Evolutionary conservation across 257 asterid genomes (phyloP).

Genomic region (Ligustrum vulgare): DNA sequence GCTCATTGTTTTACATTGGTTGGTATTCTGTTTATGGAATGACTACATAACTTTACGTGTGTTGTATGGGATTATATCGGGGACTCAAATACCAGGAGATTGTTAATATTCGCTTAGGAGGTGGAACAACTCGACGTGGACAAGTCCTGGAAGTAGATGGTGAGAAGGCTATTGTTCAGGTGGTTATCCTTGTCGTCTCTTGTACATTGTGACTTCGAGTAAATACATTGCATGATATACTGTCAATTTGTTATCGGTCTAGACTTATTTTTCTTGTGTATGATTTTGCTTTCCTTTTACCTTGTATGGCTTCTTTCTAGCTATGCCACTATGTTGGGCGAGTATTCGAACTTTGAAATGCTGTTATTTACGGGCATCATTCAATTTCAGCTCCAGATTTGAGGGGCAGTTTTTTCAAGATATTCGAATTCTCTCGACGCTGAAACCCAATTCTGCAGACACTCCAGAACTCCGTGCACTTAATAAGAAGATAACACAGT

Average conservation of each 20-base stretch:
- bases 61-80: constrained; percentile 44
- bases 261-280: not conserved
- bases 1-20: constrained; percentile 5
- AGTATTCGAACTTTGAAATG: not conserved
- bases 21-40: constrained; percentile 7
- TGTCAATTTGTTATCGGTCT: not conserved
- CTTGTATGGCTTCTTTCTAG: constrained; percentile 1
- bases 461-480: constrained; percentile 31
- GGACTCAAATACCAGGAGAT: constrained; percentile 98
- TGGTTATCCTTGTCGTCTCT: constrained; percentile 25
- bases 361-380: not conserved
- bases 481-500: constrained; percentile 50
- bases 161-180: constrained; percentile 99
- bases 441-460: constrained; percentile 17
- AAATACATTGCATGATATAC: not conserved
- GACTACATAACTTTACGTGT: constrained; percentile 12
- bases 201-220: not conserved
- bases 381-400: constrained; percentile 20
- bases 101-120: constrained; percentile 95
- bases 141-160: constrained; percentile 98
- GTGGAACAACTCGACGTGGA: constrained; percentile 95
- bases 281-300: not conserved
- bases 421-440: constrained; percentile 26
- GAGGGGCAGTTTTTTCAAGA: constrained; percentile 9
- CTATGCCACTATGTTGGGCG: constrained; percentile 26